These are phyloP conservation scores for Mucor irregularis DNA, from an alignment of 371 early-diverging fungal genomes.

Conservation along the genomic window DNA sequence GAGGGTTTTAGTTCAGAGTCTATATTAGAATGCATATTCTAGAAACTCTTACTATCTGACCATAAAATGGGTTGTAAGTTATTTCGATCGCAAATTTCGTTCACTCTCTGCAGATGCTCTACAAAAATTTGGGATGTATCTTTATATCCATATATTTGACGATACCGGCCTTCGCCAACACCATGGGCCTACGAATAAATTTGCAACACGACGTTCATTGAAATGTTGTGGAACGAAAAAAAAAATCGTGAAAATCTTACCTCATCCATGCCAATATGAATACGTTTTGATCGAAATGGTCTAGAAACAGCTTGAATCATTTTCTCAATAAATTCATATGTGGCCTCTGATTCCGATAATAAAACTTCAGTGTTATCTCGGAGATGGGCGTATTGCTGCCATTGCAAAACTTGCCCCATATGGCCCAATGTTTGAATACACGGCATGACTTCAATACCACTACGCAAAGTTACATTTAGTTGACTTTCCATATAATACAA, in stretches of 20 bases:
- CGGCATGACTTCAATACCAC: conserved; percentile 86
- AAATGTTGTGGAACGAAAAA: conserved; percentile 6
- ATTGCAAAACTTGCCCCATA: conserved; percentile 86
- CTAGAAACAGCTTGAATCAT: conserved; percentile 65
- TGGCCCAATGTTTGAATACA: conserved; percentile 92
- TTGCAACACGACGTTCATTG: neutral
- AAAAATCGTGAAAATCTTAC: conserved; percentile 19
- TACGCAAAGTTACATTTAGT: conserved; percentile 12
- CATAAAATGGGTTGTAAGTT: conserved; percentile 81
- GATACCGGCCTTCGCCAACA: conserved; percentile 81
- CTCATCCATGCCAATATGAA: conserved; percentile 91
- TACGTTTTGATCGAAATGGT: conserved; percentile 74
- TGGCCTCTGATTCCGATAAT: conserved; percentile 68
- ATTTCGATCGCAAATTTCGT: conserved; percentile 63
- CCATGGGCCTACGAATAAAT: conserved; percentile 57
- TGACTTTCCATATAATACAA: neutral
- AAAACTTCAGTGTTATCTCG: conserved; percentile 84
- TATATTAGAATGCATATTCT: neutral
- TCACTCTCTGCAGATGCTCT: conserved; percentile 74
- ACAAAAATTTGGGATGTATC: conserved; percentile 77
- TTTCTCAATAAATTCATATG: conserved; percentile 78
- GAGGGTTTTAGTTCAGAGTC: neutral
- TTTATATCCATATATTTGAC: conserved; percentile 70
- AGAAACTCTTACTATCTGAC: conserved; percentile 74
- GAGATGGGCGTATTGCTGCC: conserved; percentile 78